phyloP scores from a whole-genome alignment of 2,329 filamentous ascomycete genomes.

The Trichoderma breve region DNA sequence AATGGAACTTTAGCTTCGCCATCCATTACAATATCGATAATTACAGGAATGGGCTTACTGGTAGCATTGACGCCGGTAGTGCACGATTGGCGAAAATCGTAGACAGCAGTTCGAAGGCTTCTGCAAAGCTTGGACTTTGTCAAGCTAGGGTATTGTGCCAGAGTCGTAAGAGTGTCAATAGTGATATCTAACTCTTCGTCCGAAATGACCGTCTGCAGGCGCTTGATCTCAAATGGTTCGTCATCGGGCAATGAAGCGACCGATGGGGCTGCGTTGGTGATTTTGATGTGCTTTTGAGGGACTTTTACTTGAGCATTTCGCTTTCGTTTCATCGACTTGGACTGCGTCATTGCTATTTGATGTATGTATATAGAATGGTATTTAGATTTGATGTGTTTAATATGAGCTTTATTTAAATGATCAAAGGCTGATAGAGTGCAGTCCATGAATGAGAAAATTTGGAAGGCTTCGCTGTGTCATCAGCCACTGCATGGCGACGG shows the following conservation, averaged over 20 bases:
- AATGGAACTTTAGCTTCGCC: not conserved
- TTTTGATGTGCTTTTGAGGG: conserved; percentile 42
- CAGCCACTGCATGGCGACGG: not conserved
- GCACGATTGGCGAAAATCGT: conserved; percentile 67
- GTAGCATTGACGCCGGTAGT: conserved; percentile 63
- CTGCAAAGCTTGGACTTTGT: conserved; percentile 69
- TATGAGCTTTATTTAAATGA: not conserved
- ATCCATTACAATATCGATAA: not conserved
- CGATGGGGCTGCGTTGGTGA: conserved; percentile 34
- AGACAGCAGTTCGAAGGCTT: conserved; percentile 64
- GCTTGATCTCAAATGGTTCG: conserved; percentile 45
- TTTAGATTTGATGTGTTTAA: not conserved
- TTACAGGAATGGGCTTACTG: conserved; percentile 33
- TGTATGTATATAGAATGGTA: not conserved
- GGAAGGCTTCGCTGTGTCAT: not conserved
- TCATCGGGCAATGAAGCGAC: conserved; percentile 39
- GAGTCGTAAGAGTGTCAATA: conserved; percentile 59
- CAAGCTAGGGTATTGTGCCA: conserved; percentile 57
- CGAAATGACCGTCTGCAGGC: conserved; percentile 53
- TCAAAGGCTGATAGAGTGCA: not conserved
- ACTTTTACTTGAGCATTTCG: conserved; percentile 37
- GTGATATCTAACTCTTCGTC: conserved; percentile 66
- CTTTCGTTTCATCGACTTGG: conserved; percentile 48
- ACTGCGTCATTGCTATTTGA: conserved; percentile 39
- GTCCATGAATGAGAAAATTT: not conserved